Conservation (phyloP, 306 rosid genomes). For the Castanea mollissima region DNA sequence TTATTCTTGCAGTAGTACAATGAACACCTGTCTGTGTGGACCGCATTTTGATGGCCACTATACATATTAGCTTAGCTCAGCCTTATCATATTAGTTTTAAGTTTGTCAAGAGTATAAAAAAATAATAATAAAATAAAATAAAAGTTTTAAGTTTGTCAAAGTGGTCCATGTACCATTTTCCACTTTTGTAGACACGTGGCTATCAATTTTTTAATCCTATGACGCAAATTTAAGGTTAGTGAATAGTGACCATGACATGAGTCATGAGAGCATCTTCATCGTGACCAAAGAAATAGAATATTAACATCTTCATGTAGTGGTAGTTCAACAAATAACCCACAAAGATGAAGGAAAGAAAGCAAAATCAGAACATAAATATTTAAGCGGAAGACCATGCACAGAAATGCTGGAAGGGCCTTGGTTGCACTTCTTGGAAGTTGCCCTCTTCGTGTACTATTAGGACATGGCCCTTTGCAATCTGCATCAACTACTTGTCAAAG, state of each 20-base stretch:
- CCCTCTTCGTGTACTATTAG: no score
- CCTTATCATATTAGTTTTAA: not conserved
- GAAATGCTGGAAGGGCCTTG: not conserved
- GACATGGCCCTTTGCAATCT: not conserved
- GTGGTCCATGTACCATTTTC: not conserved
- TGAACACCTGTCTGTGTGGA: not conserved
- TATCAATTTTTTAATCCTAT: not conserved
- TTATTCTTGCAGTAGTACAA: not conserved
- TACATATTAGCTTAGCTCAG: no score
- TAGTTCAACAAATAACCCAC: not conserved
- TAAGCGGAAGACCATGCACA: constrained; percentile 4
- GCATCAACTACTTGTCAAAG: not conserved
- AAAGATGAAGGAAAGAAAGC: not conserved
- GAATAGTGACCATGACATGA: no score
- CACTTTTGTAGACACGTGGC: not conserved
- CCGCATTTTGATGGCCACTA: not conserved
- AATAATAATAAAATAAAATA: no score
- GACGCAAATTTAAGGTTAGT: no score
- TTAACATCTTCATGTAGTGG: not conserved
- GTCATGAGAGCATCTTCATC: not conserved
- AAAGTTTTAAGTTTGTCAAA: not conserved
- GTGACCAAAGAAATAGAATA: not conserved
- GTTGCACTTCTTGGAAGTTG: not conserved
- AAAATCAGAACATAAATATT: not conserved
- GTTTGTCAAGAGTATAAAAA: not conserved